Percentiles rank a stretch among this genome's conserved stretches.
phyloP scores from a whole-genome alignment of 768 basidiomycete genomes.

The Boletellus ananas region DNA sequence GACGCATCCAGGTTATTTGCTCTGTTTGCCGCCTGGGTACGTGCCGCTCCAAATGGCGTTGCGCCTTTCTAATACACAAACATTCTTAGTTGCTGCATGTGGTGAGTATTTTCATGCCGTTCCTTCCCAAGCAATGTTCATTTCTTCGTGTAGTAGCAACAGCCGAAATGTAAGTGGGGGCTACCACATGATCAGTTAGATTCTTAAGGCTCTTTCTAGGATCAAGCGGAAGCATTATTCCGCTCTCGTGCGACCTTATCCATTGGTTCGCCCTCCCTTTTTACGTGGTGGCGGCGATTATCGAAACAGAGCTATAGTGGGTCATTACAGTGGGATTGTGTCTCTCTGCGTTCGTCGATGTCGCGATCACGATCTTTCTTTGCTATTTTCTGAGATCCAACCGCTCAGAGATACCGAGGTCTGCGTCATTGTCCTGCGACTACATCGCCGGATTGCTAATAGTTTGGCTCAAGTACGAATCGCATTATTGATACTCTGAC shows the following conservation, averaged over 20 bases:
- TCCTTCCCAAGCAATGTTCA: background rate
- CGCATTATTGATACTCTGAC: constrained; percentile 20
- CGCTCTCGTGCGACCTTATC: constrained; percentile 6
- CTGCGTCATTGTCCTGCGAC: constrained; percentile 10
- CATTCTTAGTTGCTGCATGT: constrained; percentile 16
- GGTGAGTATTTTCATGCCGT: constrained; percentile 1
- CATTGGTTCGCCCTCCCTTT: constrained; percentile 5
- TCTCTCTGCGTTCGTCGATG: constrained; percentile 43
- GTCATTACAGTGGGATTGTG: constrained; percentile 44
- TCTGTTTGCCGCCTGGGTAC: constrained; percentile 18
- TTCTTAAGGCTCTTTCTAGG: constrained; percentile 3
- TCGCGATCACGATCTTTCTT: constrained; percentile 43
- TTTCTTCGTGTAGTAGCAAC: constrained; percentile 13
- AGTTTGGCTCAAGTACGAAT: constrained; percentile 11
- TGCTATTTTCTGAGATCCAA: constrained; percentile 40
- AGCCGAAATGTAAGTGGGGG: constrained; percentile 17
- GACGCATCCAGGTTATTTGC: constrained; percentile 8
- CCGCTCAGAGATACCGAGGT: constrained; percentile 36
- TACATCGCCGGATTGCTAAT: background rate
- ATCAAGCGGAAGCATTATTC: constrained; percentile 8
- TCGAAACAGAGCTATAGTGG: constrained; percentile 31
- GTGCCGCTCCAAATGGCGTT: background rate
- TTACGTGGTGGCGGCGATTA: background rate
- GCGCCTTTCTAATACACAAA: background rate
- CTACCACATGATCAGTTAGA: background rate